Percentiles rank a stretch among this genome's conserved stretches.
Conservation (phyloP, 2,329 filamentous ascomycete species). For the Chrysosporium queenslandicum region DNA sequence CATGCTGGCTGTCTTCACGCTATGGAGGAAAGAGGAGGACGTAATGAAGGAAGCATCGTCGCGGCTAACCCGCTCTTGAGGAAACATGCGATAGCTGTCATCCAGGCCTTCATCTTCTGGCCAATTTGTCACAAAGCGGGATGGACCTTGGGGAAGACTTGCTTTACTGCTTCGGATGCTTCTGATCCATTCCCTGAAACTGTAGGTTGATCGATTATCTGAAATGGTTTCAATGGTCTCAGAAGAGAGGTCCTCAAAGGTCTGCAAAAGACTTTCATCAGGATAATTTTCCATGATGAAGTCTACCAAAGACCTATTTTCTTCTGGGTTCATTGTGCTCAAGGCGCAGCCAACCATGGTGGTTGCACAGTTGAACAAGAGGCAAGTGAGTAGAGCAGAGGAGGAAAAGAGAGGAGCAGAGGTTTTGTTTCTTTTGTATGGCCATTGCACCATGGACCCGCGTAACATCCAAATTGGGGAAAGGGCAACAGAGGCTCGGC, state of each 20-base stretch:
- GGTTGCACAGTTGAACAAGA: neutral
- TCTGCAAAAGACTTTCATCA: neutral
- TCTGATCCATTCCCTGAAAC: constrained; percentile 34
- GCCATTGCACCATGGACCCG: constrained; percentile 1
- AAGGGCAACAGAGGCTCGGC: constrained; percentile 13
- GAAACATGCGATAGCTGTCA: constrained; percentile 18
- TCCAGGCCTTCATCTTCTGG: constrained; percentile 21
- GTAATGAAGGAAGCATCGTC: constrained; percentile 57
- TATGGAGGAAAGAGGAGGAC: constrained; percentile 70
- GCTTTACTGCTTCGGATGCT: constrained; percentile 27
- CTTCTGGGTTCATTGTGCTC: constrained; percentile 8
- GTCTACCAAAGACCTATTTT: neutral
- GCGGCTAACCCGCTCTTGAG: constrained; percentile 28
- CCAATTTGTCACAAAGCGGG: constrained; percentile 32
- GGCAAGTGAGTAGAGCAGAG: neutral
- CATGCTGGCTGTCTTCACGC: constrained; percentile 68
- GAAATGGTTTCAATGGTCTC: neutral
- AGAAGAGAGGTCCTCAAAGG: neutral
- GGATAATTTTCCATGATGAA: constrained; percentile 5
- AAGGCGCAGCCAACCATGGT: neutral
- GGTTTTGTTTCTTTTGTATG: neutral
- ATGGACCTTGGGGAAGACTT: constrained; percentile 11
- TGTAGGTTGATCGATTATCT: constrained; percentile 12
- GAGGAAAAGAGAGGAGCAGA: neutral
- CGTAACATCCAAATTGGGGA: constrained; percentile 10